Evolutionary conservation across 1,284 basidiomycete genomes (phyloP), one percentile per base, ranked within the genome.

Genomic region (Peniophora sp.): DNA sequence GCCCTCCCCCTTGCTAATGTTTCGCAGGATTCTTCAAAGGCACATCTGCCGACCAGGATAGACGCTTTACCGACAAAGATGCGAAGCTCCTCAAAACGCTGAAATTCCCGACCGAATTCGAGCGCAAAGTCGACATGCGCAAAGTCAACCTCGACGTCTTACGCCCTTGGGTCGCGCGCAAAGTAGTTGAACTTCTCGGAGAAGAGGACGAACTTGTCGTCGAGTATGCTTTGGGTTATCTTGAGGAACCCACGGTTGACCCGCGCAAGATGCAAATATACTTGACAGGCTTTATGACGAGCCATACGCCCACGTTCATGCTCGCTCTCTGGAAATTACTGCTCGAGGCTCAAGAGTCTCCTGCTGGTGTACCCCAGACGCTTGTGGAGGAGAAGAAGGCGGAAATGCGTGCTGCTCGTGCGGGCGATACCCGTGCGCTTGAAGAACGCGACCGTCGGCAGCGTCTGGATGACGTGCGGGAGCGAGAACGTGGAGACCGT

Each of bases 131-230:
- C 49, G 94, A 97, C 67, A 89, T 96, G 81, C 79, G 89, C 49
- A 97, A 97, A 74, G 93, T 98, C 53, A 96, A 97, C 66, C 64
- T 93, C 55, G 75, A 77, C 27, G 90, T 95, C 58, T 88, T 97
- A 63, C 77, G 90, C 51, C 92, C 93, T 2, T 99, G 96, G 96
- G 87, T 97, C 53, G 85, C 91, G 3, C 91, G 91, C 70, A 91
- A 92, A 63, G 83, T 97, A 51, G 81, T 89, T 3, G 89, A 94
- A 59, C 77, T 97, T 20, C 81, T 96, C 36, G 92, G 93, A 3
- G 85, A 98, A 48, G 96, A 99, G 63, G 96, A 99, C 66, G 96
- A 99, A 63, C 88, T 99, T 36, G 89, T 99, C 25, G 85, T 97
- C 23, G 96, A 98, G 66, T 98, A 97, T 64, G 92, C 92, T 16